Conservation (phyloP, 2,329 filamentous ascomycete genomes). For the Mycocentrospora acerina region DNA sequence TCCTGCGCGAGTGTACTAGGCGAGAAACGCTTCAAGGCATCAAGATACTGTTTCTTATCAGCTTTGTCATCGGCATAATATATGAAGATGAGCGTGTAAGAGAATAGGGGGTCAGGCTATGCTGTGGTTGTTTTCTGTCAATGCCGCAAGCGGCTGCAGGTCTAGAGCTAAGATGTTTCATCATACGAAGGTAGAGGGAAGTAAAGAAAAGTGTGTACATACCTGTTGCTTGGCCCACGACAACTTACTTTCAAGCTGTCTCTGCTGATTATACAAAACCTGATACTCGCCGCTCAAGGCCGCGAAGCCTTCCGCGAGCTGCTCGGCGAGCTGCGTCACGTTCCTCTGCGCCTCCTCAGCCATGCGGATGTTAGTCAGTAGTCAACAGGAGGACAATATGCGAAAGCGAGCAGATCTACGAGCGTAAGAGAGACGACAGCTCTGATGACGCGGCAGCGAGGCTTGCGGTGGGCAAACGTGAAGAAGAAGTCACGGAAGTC, state of each 20-base stretch:
- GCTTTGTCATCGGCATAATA: constrained; percentile 4
- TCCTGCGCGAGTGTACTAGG: constrained; percentile 43
- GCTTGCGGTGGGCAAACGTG: constrained; percentile 15
- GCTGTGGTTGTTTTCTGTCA: constrained; percentile 50
- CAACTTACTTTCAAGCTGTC: constrained; percentile 50
- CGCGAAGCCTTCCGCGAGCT: constrained; percentile 50
- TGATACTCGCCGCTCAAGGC: constrained; percentile 51
- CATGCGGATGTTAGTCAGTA: constrained; percentile 24
- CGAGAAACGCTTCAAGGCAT: constrained; percentile 42
- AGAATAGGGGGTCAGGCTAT: constrained; percentile 39
- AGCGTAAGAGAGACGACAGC: constrained; percentile 17
- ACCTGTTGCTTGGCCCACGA: constrained; percentile 53
- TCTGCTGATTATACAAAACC: constrained; percentile 47
- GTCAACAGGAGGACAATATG: constrained; percentile 5
- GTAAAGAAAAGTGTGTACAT: constrained; percentile 19
- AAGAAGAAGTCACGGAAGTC: constrained; percentile 12
- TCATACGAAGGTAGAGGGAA: constrained; percentile 37
- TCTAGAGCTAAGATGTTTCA: constrained; percentile 55
- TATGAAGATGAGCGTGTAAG: constrained; percentile 3
- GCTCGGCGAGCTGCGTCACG: constrained; percentile 40
- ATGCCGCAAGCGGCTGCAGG: constrained; percentile 50
- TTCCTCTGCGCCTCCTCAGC: constrained; percentile 23
- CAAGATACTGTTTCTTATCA: constrained; percentile 40
- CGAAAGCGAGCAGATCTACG: constrained; percentile 3
- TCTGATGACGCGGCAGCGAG: constrained; percentile 28